Base-by-base conservation (phyloP, 2,329 filamentous ascomycete genomes). In the Cladosporium colombiae region DNA sequence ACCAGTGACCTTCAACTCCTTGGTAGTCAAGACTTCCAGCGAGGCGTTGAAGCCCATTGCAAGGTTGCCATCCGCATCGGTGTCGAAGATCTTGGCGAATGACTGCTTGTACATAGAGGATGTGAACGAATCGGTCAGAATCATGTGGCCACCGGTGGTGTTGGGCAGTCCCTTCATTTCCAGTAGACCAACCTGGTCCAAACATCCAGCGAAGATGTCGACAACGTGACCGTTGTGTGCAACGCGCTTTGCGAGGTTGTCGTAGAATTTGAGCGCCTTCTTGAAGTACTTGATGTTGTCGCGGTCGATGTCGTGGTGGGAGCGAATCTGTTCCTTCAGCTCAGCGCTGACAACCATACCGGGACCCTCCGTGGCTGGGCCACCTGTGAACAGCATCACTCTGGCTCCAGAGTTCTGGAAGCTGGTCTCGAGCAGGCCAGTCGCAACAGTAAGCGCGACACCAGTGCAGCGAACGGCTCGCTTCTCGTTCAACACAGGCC, bases 261-360 rank as follows among this genome's bases (percentile, higher is more conserved):
- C 95, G 78, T 98, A 99, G 79, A 97, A 98, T 89, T 98, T 99
- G 60, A 97, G 81, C 25, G 95, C 95, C 82, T 99, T 99, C 85
- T 99, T 99, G 82, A 96, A 98, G 81, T 98, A 97, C 80, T 99
- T 99, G 82, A 97, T 96, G 78, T 97, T 97, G 79, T 99, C 95
- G 66, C 93, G 89, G 77, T 99, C 95, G 78, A 99, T 99, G 75
- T 99, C 95, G 80, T 99, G 95, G 81, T 99, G 95, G 50, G 94
- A 98, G 75, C 95, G 90, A 70, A 99, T 98, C 11, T 96, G 93
- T 78, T 99, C 95, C 78, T 94, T 91, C 70, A 99, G 83, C 80
- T 99, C 95, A 27, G 95, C 92, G 2, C 93, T 93, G 76, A 99
- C 95, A 35, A 99, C 95, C 86, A 97, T 93, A 68, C 95, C 95